phyloP scores from a whole-genome alignment of 139 green algal species.

The Chlamydomonas incerta region DNA sequence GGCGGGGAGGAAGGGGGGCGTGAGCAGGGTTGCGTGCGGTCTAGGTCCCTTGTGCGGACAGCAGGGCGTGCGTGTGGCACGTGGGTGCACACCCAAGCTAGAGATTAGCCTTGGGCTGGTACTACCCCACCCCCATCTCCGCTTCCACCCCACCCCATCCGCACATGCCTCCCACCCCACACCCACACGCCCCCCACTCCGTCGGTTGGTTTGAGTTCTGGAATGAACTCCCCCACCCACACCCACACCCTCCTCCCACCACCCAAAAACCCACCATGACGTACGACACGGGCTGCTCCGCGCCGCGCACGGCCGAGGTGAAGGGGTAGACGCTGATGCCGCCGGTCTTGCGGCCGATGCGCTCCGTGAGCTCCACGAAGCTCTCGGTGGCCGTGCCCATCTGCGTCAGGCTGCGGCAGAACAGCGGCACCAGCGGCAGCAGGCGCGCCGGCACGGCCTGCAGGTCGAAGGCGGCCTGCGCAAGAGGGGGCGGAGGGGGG shows the following conservation, averaged over 20 bases:
- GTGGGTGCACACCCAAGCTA: too few relatives aligned
- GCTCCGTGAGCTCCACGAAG: constrained; percentile 96
- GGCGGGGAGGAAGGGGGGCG: background rate
- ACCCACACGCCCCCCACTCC: too few relatives aligned
- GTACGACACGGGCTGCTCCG: constrained; percentile 78
- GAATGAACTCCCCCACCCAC: too few relatives aligned
- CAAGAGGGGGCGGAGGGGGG: background rate
- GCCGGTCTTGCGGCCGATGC: constrained; percentile 97
- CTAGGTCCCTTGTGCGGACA: too few relatives aligned
- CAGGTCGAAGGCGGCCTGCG: constrained; percentile 64
- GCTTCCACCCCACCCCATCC: too few relatives aligned
- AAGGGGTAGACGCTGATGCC: constrained; percentile 93
- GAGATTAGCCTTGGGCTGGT: too few relatives aligned
- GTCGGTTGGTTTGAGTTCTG: too few relatives aligned
- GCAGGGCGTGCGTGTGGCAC: too few relatives aligned
- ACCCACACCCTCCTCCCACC: too few relatives aligned
- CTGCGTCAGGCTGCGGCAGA: constrained; percentile 88
- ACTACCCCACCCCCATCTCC: background rate
- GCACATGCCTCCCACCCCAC: too few relatives aligned
- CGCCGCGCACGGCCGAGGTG: constrained; percentile 69
- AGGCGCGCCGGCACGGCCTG: constrained; percentile 79
- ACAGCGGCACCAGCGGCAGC: constrained; percentile 97
- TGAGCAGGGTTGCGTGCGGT: too few relatives aligned
- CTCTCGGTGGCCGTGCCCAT: constrained; percentile 91
- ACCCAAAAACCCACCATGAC: constrained; percentile 73